phyloP scores from a whole-genome alignment of 2,329 filamentous ascomycete genomes.

The Botrytis deweyae region DNA sequence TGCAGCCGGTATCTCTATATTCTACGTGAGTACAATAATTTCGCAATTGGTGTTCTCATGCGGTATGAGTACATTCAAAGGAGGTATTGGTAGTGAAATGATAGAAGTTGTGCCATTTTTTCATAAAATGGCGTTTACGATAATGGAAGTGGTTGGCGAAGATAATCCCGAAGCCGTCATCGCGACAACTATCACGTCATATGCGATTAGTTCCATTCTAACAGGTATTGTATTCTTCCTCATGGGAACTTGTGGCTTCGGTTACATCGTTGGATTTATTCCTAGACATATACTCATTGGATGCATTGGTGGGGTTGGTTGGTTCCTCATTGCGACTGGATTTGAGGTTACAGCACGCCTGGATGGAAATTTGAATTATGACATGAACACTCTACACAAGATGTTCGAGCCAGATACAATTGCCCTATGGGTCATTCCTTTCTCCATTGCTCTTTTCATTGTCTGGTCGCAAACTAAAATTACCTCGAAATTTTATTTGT shows the following conservation, averaged over 20 bases:
- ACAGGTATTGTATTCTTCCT: slow-evolving; percentile 90
- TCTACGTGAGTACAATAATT: slow-evolving; percentile 96
- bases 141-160: slow-evolving; percentile 73
- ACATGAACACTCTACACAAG: slow-evolving; percentile 71
- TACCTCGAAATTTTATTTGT: slow-evolving; percentile 80
- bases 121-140: slow-evolving; percentile 94
- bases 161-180: slow-evolving; percentile 83
- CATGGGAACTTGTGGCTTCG: slow-evolving; percentile 83
- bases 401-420: slow-evolving; percentile 73
- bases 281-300: slow-evolving; percentile 94
- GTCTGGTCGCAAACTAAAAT: slow-evolving; percentile 74
- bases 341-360: slow-evolving; percentile 90
- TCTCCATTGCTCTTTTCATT: slow-evolving; percentile 72
- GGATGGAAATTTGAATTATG: slow-evolving; percentile 80
- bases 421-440: slow-evolving; percentile 78
- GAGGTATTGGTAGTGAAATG: slow-evolving; percentile 92
- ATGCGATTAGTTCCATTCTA: slow-evolving; percentile 84
- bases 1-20: slow-evolving; percentile 94
- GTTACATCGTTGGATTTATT: slow-evolving; percentile 94
- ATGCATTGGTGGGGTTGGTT: slow-evolving; percentile 95
- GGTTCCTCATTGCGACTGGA: slow-evolving; percentile 88
- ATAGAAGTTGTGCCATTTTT: slow-evolving; percentile 99
- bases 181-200: slow-evolving; percentile 90
- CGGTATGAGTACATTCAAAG: slow-evolving; percentile 82
- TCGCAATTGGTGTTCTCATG: slow-evolving; percentile 87